Percentiles rank a stretch among this genome's conserved stretches.
Evolutionary conservation across 2,329 filamentous ascomycete genomes (phyloP).

Genomic region (Periglandula ipomoeae): DNA sequence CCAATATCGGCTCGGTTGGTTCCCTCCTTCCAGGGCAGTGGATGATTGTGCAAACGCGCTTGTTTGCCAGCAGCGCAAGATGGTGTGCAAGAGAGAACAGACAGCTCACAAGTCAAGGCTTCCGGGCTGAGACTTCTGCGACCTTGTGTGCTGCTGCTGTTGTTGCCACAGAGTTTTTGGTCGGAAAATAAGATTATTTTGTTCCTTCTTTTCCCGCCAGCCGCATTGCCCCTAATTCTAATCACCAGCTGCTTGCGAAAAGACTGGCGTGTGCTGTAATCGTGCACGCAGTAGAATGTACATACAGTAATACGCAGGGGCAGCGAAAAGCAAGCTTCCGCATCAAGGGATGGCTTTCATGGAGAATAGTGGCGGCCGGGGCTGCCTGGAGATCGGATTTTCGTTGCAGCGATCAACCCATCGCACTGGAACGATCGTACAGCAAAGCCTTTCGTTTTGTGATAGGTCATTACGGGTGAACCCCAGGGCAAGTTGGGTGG

Average conservation of each 20-base stretch:
- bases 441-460: not conserved
- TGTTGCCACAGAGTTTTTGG: not conserved
- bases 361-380: not conserved
- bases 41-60: not conserved
- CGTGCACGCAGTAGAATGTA: no score
- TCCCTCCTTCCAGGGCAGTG: no score
- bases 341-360: constrained; percentile 1
- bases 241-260: no score
- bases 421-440: not conserved
- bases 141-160: not conserved
- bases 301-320: no score
- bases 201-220: not conserved
- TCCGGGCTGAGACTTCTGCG: not conserved
- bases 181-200: no score
- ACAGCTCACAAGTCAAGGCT: not conserved
- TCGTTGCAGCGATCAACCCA: not conserved
- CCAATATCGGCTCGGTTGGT: no score
- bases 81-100: not conserved
- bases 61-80: not conserved
- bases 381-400: not conserved
- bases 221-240: not conserved
- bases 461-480: not conserved
- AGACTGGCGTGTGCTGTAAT: no score
- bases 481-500: not conserved
- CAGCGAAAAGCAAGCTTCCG: not conserved